These are phyloP conservation scores for Angomonas deanei DNA, from an alignment of 208 protist genomes.

Conservation along the genomic window DNA sequence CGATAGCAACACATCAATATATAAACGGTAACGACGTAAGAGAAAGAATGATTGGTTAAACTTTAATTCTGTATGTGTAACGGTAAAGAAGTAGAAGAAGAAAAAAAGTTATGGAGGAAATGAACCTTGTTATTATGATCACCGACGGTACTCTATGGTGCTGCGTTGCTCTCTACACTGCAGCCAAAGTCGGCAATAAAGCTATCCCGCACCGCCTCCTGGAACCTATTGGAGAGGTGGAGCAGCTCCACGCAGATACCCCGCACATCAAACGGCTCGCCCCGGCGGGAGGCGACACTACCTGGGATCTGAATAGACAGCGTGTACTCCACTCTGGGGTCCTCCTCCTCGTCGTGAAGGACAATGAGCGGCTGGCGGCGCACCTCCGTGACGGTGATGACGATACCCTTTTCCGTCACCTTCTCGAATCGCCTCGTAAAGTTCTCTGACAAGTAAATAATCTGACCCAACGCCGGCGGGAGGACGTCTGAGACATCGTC, in stretches of 20 bases:
- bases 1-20: too few species aligned
- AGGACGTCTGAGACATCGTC: constrained; percentile 83
- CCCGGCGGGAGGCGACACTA: neutral
- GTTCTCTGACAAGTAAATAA: constrained; percentile 88
- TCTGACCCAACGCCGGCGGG: constrained; percentile 77
- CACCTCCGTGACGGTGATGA: constrained; percentile 56
- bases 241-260: constrained; percentile 62
- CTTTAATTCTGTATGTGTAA: too few species aligned
- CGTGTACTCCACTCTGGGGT: constrained; percentile 72
- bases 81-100: too few species aligned
- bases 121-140: too few species aligned
- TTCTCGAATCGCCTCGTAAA: constrained; percentile 76
- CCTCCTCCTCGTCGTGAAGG: constrained; percentile 82
- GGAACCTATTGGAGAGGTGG: constrained; percentile 42
- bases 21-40: too few species aligned
- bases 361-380: constrained; percentile 87
- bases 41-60: too few species aligned
- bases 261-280: constrained; percentile 57
- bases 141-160: too few species aligned
- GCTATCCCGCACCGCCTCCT: constrained; percentile 26
- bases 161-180: too few species aligned
- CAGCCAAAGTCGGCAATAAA: constrained; percentile 70
- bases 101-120: too few species aligned
- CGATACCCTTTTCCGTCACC: constrained; percentile 51
- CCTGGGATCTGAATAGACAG: constrained; percentile 57